Percentiles rank a stretch among this genome's conserved stretches.
phyloP scores from a whole-genome alignment of 768 basidiomycete species.

The Panaeolus papilionaceus region DNA sequence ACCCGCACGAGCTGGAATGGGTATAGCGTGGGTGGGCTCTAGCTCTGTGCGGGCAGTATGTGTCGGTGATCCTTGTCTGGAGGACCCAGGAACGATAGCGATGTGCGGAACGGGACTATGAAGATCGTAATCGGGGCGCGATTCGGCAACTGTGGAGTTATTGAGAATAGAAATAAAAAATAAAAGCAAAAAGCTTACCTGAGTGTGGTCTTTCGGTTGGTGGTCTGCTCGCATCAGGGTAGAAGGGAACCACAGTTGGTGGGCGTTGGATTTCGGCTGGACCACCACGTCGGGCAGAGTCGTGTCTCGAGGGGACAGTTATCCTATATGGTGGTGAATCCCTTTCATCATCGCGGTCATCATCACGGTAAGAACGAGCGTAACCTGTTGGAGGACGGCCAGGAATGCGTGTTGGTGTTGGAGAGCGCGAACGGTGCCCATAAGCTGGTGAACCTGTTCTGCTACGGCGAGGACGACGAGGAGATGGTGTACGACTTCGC shows the following conservation, averaged over 20 bases:
- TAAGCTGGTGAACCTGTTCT: slow-evolving; percentile 3
- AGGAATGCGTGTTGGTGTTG: not conserved
- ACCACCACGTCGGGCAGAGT: not conserved
- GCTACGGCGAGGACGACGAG: slow-evolving; percentile 3
- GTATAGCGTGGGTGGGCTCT: not conserved
- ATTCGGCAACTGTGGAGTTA: not conserved
- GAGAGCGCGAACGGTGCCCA: not conserved
- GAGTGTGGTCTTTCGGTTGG: slow-evolving; percentile 4
- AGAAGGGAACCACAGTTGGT: not conserved
- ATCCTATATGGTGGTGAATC: slow-evolving; percentile 19
- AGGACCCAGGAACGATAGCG: slow-evolving; percentile 1
- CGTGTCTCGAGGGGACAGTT: slow-evolving; percentile 22
- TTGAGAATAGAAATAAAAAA: not conserved
- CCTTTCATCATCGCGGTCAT: slow-evolving; percentile 14
- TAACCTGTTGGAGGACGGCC: slow-evolving; percentile 14
- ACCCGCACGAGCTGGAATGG: not conserved
- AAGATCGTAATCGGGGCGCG: not conserved
- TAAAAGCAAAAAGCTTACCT: not conserved
- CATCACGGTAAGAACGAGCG: slow-evolving; percentile 12
- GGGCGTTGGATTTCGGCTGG: slow-evolving; percentile 5
- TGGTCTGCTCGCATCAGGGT: slow-evolving; percentile 7
- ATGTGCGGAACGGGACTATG: slow-evolving; percentile 5
- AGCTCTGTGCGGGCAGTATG: not conserved
- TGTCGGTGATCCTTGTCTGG: not conserved
- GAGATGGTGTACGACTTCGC: slow-evolving; percentile 20